Percentiles rank a stretch among this genome's conserved stretches.
These are phyloP conservation scores for Eucalyptus sp. DNA, from an alignment of 345 rosid genomes.

Conservation along the genomic window DNA sequence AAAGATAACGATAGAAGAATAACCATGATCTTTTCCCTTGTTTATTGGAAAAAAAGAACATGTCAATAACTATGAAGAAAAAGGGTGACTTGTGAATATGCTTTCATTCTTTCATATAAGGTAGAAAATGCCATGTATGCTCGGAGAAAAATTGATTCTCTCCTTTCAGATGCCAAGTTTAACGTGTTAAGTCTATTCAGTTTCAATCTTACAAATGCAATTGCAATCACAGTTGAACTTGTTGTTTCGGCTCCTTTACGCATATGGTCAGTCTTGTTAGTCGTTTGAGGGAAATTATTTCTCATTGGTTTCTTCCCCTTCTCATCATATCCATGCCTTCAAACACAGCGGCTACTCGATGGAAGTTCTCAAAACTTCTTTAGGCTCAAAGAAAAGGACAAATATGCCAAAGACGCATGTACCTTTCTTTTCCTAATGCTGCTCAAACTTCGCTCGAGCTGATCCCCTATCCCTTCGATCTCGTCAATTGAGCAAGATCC, in stretches of 20 bases:
- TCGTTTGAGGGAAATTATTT: not conserved
- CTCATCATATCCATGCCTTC: not conserved
- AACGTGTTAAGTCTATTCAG: not conserved
- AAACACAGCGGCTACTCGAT: not conserved
- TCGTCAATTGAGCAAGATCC: slow-evolving; percentile 25
- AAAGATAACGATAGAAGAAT: not conserved
- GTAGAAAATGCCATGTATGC: too few species aligned
- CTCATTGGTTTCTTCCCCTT: not conserved
- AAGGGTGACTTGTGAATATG: not conserved
- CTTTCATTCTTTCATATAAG: not conserved
- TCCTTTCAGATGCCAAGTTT: not conserved
- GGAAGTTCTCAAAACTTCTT: not conserved
- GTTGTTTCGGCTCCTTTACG: not conserved
- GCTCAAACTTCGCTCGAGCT: slow-evolving; percentile 36
- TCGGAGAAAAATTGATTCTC: too few species aligned
- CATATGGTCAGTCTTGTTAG: not conserved
- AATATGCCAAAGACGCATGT: not conserved
- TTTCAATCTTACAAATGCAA: not conserved
- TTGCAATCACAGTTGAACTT: not conserved
- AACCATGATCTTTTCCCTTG: not conserved
- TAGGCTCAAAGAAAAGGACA: not conserved
- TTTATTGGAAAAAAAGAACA: not conserved
- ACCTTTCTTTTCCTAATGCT: slow-evolving; percentile 56
- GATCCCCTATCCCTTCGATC: slow-evolving; percentile 20
- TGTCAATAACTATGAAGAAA: not conserved